Evolutionary conservation across 2,329 filamentous ascomycete genomes (phyloP).

Genomic region (Colletotrichum chrysophilum): DNA sequence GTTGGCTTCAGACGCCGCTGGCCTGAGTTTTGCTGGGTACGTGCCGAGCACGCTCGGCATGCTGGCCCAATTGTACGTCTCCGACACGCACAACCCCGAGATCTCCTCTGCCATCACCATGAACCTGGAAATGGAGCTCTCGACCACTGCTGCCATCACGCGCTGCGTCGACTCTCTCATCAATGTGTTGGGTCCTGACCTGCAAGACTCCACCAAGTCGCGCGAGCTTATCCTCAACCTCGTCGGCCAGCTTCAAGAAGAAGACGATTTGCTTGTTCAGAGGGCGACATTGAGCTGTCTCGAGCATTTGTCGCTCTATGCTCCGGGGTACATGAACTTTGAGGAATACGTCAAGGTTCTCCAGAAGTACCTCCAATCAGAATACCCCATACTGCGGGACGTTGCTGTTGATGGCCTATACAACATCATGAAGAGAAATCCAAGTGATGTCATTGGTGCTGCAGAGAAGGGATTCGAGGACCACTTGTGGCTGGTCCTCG

Average conservation of each 20-base stretch:
- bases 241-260: constrained; percentile 79
- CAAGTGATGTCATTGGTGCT: constrained; percentile 78
- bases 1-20: constrained; percentile 87
- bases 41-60: constrained; percentile 92
- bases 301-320: constrained; percentile 92
- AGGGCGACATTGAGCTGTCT: constrained; percentile 81
- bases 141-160: constrained; percentile 82
- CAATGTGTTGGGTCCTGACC: constrained; percentile 92
- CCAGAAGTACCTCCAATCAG: constrained; percentile 77
- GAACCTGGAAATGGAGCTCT: constrained; percentile 86
- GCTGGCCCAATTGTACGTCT: constrained; percentile 90
- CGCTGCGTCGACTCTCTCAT: constrained; percentile 94
- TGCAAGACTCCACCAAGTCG: constrained; percentile 92
- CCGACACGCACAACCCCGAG: constrained; percentile 90
- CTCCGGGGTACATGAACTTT: constrained; percentile 86
- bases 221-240: constrained; percentile 89
- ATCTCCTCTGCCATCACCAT: constrained; percentile 81
- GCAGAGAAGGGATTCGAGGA: constrained; percentile 85
- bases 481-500: constrained; percentile 88
- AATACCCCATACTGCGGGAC: constrained; percentile 72
- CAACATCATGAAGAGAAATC: constrained; percentile 93
- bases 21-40: constrained; percentile 88
- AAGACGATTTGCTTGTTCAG: constrained; percentile 68
- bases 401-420: constrained; percentile 88
- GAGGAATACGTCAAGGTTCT: constrained; percentile 81